A percentile compares a stretch with the other conserved stretches of the same genome.
These are phyloP conservation scores for Fusarium sp. DNA, from an alignment of 2,329 filamentous ascomycete species.

Conservation along the genomic window DNA sequence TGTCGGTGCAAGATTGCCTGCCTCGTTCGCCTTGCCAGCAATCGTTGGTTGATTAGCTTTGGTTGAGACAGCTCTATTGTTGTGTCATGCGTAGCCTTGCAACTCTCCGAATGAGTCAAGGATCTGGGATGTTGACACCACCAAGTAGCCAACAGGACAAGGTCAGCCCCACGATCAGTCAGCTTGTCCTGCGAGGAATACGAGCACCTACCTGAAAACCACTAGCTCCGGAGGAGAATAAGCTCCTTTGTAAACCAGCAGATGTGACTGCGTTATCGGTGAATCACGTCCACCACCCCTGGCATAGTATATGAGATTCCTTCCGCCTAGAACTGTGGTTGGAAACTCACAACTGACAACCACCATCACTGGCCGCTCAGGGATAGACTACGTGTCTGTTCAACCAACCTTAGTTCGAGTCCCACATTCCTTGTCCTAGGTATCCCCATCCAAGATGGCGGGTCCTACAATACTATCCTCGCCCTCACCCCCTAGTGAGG, in stretches of 20 bases:
- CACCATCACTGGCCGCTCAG: not conserved
- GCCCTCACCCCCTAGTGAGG: constrained; percentile 40
- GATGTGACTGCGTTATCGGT: not conserved
- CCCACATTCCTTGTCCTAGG: not conserved
- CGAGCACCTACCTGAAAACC: constrained; percentile 13
- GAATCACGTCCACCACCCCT: not conserved
- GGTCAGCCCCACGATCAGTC: not conserved
- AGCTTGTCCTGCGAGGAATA: not conserved
- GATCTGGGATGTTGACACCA: not conserved
- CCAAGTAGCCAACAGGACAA: not conserved
- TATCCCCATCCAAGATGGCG: constrained; percentile 25
- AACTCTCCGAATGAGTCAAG: not conserved
- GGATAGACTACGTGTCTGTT: not conserved
- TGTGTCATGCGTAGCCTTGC: not conserved
- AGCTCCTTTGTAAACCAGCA: constrained; percentile 22
- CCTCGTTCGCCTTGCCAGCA: not conserved
- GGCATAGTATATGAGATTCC: not conserved
- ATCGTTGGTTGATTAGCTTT: not conserved
- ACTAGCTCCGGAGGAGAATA: constrained; percentile 5
- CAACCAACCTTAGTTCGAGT: not conserved
- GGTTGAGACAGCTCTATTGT: not conserved
- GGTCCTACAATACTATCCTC: constrained; percentile 33
- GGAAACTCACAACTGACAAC: not conserved
- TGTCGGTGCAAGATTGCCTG: not conserved
- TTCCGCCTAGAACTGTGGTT: not conserved